A percentile compares a stretch with the other conserved stretches of the same genome.
phyloP scores from a whole-genome alignment of 192 early-diverging fungal species.

The Backusella macrospora region DNA sequence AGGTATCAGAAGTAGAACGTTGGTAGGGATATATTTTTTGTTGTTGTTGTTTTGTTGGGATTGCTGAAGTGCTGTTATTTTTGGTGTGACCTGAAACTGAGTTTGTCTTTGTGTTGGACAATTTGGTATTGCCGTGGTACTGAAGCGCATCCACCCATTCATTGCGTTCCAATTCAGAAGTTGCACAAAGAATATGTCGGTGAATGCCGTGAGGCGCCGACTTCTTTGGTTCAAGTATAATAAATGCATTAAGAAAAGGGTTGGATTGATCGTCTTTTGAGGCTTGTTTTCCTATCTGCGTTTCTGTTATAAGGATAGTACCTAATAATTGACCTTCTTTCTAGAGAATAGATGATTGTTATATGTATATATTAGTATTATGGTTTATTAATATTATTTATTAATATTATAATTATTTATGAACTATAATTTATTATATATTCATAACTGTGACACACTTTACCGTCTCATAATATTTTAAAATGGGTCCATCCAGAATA shows the following conservation, averaged over 20 bases:
- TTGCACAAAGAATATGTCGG: slow-evolving; percentile 87
- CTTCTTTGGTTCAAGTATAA: slow-evolving; percentile 77
- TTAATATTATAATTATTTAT: too few species aligned
- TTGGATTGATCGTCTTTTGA: slow-evolving; percentile 27
- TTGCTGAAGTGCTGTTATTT: slow-evolving; percentile 47
- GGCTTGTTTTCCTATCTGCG: slow-evolving; percentile 65
- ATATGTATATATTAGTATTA: too few species aligned
- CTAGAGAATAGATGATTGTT: slow-evolving; percentile 16
- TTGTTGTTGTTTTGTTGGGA: slow-evolving; percentile 21
- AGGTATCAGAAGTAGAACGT: background rate
- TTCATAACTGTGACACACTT: slow-evolving; percentile 29
- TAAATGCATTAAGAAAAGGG: slow-evolving; percentile 72
- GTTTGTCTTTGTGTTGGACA: background rate
- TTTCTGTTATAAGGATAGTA: slow-evolving; percentile 71
- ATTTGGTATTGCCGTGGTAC: slow-evolving; percentile 4
- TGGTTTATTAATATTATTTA: too few species aligned
- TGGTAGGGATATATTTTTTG: slow-evolving; percentile 1
- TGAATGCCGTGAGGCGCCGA: slow-evolving; percentile 56
- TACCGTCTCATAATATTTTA: slow-evolving; percentile 84
- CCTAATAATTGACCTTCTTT: slow-evolving; percentile 74
- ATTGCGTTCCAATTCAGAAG: slow-evolving; percentile 86
- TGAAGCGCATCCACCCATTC: slow-evolving; percentile 82
- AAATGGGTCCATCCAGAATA: slow-evolving; percentile 61
- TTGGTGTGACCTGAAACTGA: background rate
- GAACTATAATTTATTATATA: background rate